Conservation (phyloP, 495 filamentous ascomycete genomes). For the Staphylotrichum longicolle region DNA sequence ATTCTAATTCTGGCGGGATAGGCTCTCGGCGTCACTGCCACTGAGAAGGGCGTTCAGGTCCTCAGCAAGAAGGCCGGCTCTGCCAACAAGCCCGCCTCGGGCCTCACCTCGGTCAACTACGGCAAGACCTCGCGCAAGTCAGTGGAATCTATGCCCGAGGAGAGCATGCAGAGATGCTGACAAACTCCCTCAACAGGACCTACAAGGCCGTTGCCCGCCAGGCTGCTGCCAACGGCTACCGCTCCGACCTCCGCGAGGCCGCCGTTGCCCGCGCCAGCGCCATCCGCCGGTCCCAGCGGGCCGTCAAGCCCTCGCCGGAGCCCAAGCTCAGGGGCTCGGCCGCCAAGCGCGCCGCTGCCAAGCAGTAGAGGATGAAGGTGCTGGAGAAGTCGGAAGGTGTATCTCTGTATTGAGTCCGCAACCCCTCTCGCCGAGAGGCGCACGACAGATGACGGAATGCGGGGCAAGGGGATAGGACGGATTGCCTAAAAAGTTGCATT, state of each 20-base stretch:
- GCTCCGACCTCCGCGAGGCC: conserved; percentile 79
- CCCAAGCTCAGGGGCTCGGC: conserved; percentile 75
- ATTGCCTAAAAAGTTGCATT: conserved; percentile 33
- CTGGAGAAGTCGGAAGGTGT: conserved; percentile 14
- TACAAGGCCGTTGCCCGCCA: conserved; percentile 78
- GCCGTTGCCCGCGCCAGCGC: conserved; percentile 87
- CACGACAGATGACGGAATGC: conserved; percentile 11
- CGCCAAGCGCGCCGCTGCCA: conserved; percentile 62
- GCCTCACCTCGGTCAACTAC: conserved; percentile 62
- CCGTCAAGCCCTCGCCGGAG: conserved; percentile 71
- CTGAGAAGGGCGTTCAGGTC: conserved; percentile 67
- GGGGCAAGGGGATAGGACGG: conserved; percentile 27
- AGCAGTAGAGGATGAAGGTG: conserved; percentile 29
- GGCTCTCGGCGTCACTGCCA: conserved; percentile 75
- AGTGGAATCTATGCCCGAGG: conserved; percentile 40
- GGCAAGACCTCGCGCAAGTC: conserved; percentile 75
- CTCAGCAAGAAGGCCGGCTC: conserved; percentile 79
- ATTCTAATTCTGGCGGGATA: conserved; percentile 35
- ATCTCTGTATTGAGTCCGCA: conserved; percentile 28
- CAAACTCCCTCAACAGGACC: conserved; percentile 57
- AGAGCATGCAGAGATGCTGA: conserved; percentile 23
- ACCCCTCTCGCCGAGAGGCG: background rate
- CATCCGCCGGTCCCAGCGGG: conserved; percentile 72
- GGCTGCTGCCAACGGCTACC: conserved; percentile 79
- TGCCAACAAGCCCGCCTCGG: conserved; percentile 66